phyloP scores from a whole-genome alignment of 306 rosid species.

The Begonia loranthoides region DNA sequence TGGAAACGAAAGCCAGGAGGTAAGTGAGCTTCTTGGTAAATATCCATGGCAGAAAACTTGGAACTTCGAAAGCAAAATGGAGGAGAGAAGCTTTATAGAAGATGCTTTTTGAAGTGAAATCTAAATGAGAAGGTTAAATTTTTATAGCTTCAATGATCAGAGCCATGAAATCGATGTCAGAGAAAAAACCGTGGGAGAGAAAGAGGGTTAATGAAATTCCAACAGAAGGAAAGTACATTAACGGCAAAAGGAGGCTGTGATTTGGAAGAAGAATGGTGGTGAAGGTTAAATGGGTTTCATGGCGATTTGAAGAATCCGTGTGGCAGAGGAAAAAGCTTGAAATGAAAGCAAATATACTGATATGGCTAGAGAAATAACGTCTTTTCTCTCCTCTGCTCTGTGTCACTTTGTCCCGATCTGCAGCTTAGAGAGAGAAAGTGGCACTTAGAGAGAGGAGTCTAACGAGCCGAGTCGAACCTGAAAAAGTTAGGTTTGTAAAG shows the following conservation, averaged over 20 bases:
- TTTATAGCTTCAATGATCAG: neutral
- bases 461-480: no score
- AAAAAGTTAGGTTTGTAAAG: no score
- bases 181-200: neutral
- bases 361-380: no score
- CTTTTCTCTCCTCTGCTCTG: no score
- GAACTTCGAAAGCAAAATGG: no score
- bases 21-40: slow-evolving; percentile 17
- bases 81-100: no score
- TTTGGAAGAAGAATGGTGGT: neutral
- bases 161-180: neutral
- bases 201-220: neutral
- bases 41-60: neutral
- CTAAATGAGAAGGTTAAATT: neutral
- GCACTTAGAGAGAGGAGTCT: no score
- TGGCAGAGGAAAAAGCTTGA: neutral
- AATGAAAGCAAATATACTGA: no score
- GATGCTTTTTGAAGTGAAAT: neutral
- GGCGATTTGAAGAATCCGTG: slow-evolving; percentile 1
- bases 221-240: neutral
- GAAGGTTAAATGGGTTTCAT: neutral
- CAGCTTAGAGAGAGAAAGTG: no score
- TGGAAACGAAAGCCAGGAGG: slow-evolving; percentile 71
- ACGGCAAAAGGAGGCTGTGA: no score
- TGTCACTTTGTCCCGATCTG: no score